Conservation (phyloP, 2,329 filamentous ascomycete species). For the Ceratocystis colombiana region DNA sequence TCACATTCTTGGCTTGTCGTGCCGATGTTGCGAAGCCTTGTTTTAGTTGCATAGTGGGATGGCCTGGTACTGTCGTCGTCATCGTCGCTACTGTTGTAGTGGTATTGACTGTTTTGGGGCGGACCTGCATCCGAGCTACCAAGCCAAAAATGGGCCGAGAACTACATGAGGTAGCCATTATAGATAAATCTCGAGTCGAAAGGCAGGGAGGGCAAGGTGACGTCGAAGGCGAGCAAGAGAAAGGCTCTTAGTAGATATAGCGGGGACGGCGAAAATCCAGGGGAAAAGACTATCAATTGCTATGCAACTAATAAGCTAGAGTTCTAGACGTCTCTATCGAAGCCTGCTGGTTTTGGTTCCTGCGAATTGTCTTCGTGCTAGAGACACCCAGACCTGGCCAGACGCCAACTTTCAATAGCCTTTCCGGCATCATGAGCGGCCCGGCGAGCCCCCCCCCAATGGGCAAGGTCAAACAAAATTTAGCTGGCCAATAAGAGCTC, state of each 20-base stretch:
- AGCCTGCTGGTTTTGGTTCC: not conserved
- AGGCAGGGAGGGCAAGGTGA: not conserved
- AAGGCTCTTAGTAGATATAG: not conserved
- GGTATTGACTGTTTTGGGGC: not conserved
- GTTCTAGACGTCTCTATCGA: not conserved
- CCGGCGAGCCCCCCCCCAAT: not conserved
- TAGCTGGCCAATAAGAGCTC: conserved; percentile 14
- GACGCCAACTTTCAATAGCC: not conserved
- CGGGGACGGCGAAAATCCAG: not conserved
- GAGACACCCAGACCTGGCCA: not conserved
- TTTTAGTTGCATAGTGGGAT: not conserved
- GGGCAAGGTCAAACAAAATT: conserved; percentile 7
- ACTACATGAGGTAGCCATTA: conserved; percentile 19
- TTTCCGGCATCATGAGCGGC: conserved; percentile 12
- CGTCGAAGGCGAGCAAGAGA: not conserved
- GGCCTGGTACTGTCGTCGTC: not conserved
- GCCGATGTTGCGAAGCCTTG: conserved; percentile 46
- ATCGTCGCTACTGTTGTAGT: not conserved
- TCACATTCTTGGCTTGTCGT: conserved; percentile 41
- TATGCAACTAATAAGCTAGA: not conserved
- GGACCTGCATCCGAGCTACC: not conserved
- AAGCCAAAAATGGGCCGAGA: conserved; percentile 10
- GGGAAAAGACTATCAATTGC: not conserved
- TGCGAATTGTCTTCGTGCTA: not conserved
- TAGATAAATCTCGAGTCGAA: not conserved